Percentiles rank a stretch among this genome's conserved stretches.
Evolutionary conservation across 2,329 filamentous ascomycete species (phyloP).

Genomic region (Dothiorella sarmentorum): DNA sequence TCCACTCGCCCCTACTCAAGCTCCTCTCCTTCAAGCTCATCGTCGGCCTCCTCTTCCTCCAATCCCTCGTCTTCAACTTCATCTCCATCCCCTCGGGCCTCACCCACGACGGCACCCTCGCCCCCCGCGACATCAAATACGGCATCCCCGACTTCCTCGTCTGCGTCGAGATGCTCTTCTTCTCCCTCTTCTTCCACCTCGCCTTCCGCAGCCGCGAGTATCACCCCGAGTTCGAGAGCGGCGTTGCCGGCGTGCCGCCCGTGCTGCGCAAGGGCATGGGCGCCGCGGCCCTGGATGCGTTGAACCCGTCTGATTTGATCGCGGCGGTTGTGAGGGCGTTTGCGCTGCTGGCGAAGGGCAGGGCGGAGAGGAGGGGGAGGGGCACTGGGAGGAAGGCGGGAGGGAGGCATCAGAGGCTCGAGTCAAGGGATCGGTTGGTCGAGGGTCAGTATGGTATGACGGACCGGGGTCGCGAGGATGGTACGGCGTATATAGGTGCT

Average conservation of each 20-base stretch:
- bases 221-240: background rate
- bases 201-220: slow-evolving; percentile 23
- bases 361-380: no score
- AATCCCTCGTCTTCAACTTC: slow-evolving; percentile 26
- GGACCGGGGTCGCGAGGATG: no score
- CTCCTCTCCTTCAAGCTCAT: slow-evolving; percentile 30
- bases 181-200: slow-evolving; percentile 28
- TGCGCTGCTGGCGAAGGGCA: no score
- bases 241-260: background rate
- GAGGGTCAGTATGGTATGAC: no score
- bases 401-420: no score
- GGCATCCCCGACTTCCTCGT: slow-evolving; percentile 25
- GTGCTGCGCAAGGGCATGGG: no score
- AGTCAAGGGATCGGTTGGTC: no score
- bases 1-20: slow-evolving; percentile 22
- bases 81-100: slow-evolving; percentile 22
- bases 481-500: no score
- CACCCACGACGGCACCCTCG: background rate
- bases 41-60: slow-evolving; percentile 27
- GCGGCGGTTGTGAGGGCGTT: no score
- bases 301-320: background rate
- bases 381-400: no score
- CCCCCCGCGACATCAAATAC: slow-evolving; percentile 25
- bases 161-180: slow-evolving; percentile 26
- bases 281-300: background rate